These are phyloP conservation scores for Moesziomyces globuligerus DNA, from an alignment of 1,284 basidiomycete species.

Conservation along the genomic window DNA sequence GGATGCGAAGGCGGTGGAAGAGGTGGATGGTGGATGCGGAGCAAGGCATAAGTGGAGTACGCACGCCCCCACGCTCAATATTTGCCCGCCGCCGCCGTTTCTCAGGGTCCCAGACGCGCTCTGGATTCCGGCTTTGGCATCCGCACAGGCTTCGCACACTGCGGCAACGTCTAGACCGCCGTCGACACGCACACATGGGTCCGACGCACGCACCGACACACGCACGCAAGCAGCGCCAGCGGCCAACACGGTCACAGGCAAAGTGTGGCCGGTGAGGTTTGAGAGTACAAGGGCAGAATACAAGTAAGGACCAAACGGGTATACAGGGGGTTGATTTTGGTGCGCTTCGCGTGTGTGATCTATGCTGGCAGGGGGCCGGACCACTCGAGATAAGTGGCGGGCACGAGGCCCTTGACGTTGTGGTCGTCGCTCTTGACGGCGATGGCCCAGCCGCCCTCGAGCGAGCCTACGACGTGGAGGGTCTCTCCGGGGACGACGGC, in stretches of 20 bases:
- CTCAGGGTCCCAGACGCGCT: neutral
- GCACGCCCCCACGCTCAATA: neutral
- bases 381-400: slow-evolving; percentile 50
- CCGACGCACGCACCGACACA: no score
- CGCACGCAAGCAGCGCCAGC: no score
- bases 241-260: neutral
- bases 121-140: no score
- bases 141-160: no score
- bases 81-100: neutral
- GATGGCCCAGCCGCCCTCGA: slow-evolving; percentile 58
- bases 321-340: neutral
- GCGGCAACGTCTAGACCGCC: no score
- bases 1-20: neutral
- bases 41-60: slow-evolving; percentile 1
- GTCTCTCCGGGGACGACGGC: slow-evolving; percentile 36
- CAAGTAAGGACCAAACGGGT: neutral
- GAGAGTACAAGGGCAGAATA: neutral
- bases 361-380: slow-evolving; percentile 21
- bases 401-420: slow-evolving; percentile 41
- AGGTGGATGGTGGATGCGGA: neutral
- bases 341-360: slow-evolving; percentile 3
- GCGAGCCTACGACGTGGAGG: slow-evolving; percentile 45
- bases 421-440: slow-evolving; percentile 27
- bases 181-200: no score
- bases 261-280: neutral